phyloP scores from a whole-genome alignment of 805 yeast genomes.

The Myxozyma sirexii region DNA sequence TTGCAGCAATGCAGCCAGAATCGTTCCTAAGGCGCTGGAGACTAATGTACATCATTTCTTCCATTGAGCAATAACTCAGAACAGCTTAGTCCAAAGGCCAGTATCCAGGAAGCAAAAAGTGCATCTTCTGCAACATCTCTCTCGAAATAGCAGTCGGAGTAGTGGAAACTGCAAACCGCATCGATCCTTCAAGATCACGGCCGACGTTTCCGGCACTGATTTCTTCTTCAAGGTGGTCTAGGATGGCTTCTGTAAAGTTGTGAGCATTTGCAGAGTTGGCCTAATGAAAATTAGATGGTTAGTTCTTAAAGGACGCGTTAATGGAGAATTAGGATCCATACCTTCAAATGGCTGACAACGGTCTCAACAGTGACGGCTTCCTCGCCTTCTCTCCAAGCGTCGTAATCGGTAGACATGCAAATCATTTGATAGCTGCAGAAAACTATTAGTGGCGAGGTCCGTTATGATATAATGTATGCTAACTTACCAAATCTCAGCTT shows the following conservation, averaged over 20 bases:
- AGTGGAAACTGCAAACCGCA: constrained; percentile 83
- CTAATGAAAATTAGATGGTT: constrained; percentile 33
- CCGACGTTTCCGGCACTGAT: constrained; percentile 66
- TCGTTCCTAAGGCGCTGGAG: too few relatives aligned
- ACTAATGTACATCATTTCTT: background rate
- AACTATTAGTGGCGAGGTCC: too few relatives aligned
- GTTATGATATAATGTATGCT: too few relatives aligned
- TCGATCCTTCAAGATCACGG: constrained; percentile 67
- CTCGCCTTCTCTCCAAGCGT: constrained; percentile 94
- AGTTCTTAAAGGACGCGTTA: background rate
- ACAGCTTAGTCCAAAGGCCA: constrained; percentile 41
- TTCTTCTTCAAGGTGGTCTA: constrained; percentile 65
- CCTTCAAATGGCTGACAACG: constrained; percentile 78
- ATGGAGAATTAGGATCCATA: background rate
- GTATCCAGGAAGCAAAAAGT: constrained; percentile 87
- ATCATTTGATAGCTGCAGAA: constrained; percentile 81
- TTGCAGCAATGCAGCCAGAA: too few relatives aligned
- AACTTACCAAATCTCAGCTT: constrained; percentile 79
- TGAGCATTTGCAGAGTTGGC: constrained; percentile 89
- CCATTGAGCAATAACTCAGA: background rate
- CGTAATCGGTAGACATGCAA: constrained; percentile 99
- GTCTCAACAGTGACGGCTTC: constrained; percentile 99
- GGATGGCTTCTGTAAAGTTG: constrained; percentile 67
- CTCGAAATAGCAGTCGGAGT: constrained; percentile 69
- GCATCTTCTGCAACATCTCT: constrained; percentile 76